phyloP scores from a whole-genome alignment of 345 rosid genomes.

The Populus nigra region DNA sequence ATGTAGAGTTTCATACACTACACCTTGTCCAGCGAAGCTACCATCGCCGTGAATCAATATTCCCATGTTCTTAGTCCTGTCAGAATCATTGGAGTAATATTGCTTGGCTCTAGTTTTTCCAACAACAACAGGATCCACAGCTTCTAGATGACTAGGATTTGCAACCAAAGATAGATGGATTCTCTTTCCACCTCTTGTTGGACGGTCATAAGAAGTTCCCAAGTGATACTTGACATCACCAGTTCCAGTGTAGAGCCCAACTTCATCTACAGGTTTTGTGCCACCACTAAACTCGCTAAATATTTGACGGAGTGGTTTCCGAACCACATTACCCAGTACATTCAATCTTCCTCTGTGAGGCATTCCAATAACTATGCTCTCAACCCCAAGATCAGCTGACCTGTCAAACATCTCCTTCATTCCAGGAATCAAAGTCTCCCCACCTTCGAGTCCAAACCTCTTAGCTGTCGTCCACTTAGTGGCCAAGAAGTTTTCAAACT shows the following conservation, averaged over 20 bases:
- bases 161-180: conserved; percentile 84
- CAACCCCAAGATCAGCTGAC: conserved; percentile 76
- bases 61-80: conserved; percentile 70
- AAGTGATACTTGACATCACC: conserved; percentile 84
- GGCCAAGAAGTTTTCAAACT: conserved; percentile 86
- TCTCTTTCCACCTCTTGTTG: conserved; percentile 82
- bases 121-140: conserved; percentile 78
- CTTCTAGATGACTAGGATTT: conserved; percentile 88
- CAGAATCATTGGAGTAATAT: conserved; percentile 60
- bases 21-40: conserved; percentile 90
- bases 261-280: conserved; percentile 77
- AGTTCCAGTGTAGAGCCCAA: conserved; percentile 76
- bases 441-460: conserved; percentile 90
- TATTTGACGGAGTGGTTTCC: conserved; percentile 77
- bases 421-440: conserved; percentile 81
- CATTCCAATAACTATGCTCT: conserved; percentile 78
- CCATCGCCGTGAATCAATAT: conserved; percentile 87
- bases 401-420: conserved; percentile 91
- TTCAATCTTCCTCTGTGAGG: conserved; percentile 78
- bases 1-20: conserved; percentile 81
- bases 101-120: conserved; percentile 87
- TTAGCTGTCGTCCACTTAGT: conserved; percentile 84
- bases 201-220: conserved; percentile 87
- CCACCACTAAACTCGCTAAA: conserved; percentile 83
- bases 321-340: conserved; percentile 74